phyloP scores from a whole-genome alignment of 139 green algal species.

The Haematococcus sp. region DNA sequence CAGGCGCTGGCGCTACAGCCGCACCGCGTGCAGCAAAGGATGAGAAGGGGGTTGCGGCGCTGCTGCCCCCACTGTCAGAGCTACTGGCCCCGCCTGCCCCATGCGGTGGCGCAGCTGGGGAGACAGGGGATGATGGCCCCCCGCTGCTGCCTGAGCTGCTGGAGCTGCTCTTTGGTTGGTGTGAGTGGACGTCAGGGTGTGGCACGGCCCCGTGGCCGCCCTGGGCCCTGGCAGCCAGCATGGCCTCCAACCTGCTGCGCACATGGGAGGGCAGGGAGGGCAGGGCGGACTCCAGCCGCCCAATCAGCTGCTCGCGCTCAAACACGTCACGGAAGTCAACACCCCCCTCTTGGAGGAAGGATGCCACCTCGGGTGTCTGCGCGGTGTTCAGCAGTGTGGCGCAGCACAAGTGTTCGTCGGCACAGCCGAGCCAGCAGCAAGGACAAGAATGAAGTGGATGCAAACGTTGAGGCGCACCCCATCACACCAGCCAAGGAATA shows the following conservation, averaged over 20 bases:
- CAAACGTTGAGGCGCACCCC: too few species aligned
- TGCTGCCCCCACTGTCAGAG: too few species aligned
- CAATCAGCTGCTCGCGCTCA: conserved; percentile 20
- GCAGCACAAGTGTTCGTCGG: too few species aligned
- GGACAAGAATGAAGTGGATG: too few species aligned
- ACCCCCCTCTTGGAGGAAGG: conserved; percentile 18
- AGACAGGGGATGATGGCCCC: background rate
- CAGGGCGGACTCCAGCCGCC: background rate
- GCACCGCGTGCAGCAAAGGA: too few species aligned
- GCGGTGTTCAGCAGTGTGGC: too few species aligned
- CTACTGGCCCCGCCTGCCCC: too few species aligned
- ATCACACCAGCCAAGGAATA: too few species aligned
- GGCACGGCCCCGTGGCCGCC: background rate
- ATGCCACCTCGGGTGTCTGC: conserved; percentile 14
- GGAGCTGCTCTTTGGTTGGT: conserved; percentile 5
- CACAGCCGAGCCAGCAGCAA: too few species aligned
- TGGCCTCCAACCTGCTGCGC: background rate
- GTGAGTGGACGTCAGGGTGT: background rate
- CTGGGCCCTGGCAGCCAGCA: background rate
- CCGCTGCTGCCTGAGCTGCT: background rate
- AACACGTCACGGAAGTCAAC: conserved; percentile 26
- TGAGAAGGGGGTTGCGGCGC: background rate
- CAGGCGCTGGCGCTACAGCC: too few species aligned
- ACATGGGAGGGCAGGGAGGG: conserved; percentile 7
- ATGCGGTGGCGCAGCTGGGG: conserved; percentile 9